Percentiles rank a stretch among this genome's conserved stretches.
phyloP scores from a whole-genome alignment of 768 basidiomycete species.

The Boletus eberwhitei region DNA sequence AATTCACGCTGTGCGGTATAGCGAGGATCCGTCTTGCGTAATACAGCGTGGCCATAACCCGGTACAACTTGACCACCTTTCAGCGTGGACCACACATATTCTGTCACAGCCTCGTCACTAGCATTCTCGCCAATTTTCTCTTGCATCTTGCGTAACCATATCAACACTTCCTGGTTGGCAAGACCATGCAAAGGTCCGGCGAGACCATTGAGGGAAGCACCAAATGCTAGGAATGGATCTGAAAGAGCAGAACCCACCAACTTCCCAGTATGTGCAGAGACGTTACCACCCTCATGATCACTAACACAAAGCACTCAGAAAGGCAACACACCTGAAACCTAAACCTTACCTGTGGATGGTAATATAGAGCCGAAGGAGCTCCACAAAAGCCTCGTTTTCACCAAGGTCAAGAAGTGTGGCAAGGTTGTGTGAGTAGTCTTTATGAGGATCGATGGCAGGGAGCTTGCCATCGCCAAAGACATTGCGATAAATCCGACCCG shows the following conservation, averaged over 20 bases:
- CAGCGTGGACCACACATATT: slow-evolving; percentile 94
- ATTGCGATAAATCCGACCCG: slow-evolving; percentile 87
- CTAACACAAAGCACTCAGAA: slow-evolving; percentile 32
- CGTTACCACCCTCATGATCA: slow-evolving; percentile 98
- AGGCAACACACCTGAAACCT: not conserved
- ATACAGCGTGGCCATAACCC: slow-evolving; percentile 84
- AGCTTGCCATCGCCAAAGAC: slow-evolving; percentile 87
- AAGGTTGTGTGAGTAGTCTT: slow-evolving; percentile 90
- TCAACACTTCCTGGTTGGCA: slow-evolving; percentile 94
- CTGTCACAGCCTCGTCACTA: slow-evolving; percentile 81
- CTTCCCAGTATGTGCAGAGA: slow-evolving; percentile 93
- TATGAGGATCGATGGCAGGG: slow-evolving; percentile 74
- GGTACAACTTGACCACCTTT: slow-evolving; percentile 94
- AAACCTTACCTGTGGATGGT: slow-evolving; percentile 80
- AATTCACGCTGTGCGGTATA: slow-evolving; percentile 91
- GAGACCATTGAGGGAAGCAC: slow-evolving; percentile 90
- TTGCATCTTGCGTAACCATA: slow-evolving; percentile 96
- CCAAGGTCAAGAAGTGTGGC: slow-evolving; percentile 89
- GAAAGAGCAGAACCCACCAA: slow-evolving; percentile 93
- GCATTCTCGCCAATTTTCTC: slow-evolving; percentile 80
- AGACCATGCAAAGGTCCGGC: slow-evolving; percentile 97
- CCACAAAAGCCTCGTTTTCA: slow-evolving; percentile 83
- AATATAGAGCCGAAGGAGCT: slow-evolving; percentile 92
- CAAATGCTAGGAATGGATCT: slow-evolving; percentile 94
- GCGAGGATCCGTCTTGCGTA: slow-evolving; percentile 89